Conservation (phyloP, 805 yeast genomes). For the Zygotorulaspora sp. region DNA sequence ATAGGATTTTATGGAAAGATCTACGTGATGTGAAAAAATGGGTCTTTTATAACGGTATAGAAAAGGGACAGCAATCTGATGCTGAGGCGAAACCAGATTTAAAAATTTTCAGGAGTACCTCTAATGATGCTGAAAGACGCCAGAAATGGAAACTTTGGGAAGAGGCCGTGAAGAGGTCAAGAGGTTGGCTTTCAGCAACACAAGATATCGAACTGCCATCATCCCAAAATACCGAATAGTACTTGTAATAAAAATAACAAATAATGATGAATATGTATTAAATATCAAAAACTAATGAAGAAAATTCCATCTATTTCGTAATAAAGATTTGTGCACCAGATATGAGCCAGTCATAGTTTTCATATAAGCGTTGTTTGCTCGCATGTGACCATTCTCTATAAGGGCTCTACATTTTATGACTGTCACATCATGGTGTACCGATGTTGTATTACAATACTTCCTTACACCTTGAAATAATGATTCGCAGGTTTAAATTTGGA, state of each 20-base stretch:
- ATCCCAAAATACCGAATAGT: too few species aligned
- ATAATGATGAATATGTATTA: too few species aligned
- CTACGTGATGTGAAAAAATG: constrained; percentile 79
- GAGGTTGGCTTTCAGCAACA: constrained; percentile 59
- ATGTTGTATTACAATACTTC: too few species aligned
- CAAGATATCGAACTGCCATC: constrained; percentile 4
- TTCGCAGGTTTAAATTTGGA: too few species aligned
- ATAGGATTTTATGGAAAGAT: constrained; percentile 66
- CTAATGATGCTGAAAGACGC: constrained; percentile 55
- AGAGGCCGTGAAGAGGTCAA: constrained; percentile 73
- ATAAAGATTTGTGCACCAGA: too few species aligned
- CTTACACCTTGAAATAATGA: neutral
- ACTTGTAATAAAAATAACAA: too few species aligned
- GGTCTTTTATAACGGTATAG: constrained; percentile 90
- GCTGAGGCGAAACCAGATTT: constrained; percentile 23
- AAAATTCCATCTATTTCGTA: too few species aligned
- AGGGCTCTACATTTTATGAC: neutral
- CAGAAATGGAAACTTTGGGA: constrained; percentile 77
- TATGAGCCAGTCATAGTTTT: too few species aligned
- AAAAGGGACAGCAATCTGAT: constrained; percentile 31
- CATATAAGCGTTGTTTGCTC: too few species aligned
- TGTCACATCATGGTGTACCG: neutral
- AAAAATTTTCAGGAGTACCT: constrained; percentile 38
- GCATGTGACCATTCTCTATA: too few species aligned
- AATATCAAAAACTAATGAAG: too few species aligned